A percentile compares a stretch with the other conserved stretches of the same genome.
These are phyloP conservation scores for Fomitopsis betulina DNA, from an alignment of 1,284 basidiomycete species.

Conservation along the genomic window DNA sequence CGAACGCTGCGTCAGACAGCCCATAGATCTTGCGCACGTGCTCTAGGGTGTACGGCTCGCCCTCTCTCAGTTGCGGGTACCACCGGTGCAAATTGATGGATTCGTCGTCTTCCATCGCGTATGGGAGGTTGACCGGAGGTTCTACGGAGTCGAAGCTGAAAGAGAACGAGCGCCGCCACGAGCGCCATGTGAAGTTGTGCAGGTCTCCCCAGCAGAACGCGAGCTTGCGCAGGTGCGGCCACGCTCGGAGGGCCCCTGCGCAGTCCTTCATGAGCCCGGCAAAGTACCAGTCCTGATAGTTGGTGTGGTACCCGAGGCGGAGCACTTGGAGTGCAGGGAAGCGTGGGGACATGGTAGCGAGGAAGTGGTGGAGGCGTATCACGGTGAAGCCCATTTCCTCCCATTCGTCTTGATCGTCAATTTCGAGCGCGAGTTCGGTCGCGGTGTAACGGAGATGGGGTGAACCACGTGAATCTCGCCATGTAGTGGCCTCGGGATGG, in stretches of 20 bases:
- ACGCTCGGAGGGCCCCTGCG: not conserved
- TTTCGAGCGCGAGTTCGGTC: conserved; percentile 8
- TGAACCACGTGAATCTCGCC: not conserved
- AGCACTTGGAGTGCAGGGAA: not conserved
- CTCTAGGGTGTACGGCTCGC: not conserved
- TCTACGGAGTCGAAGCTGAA: not conserved
- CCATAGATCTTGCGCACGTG: not conserved
- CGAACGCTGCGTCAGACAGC: not conserved
- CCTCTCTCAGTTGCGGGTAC: not conserved
- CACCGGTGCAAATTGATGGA: not conserved
- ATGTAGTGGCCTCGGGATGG: not conserved
- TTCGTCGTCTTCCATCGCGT: not conserved
- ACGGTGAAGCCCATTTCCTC: not conserved
- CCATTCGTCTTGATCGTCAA: not conserved
- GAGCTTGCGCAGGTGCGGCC: not conserved
- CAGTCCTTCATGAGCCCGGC: not conserved
- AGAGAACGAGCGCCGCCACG: not conserved
- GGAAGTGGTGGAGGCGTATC: not conserved
- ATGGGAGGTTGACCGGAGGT: not conserved
- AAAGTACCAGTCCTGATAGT: not conserved
- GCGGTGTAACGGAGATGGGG: conserved; percentile 6
- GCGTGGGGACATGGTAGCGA: not conserved
- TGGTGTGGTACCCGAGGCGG: not conserved
- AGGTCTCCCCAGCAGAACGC: not conserved
- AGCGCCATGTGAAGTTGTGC: not conserved